phyloP scores from a whole-genome alignment of 305 asterid genomes.

The Solanum chacoense region DNA sequence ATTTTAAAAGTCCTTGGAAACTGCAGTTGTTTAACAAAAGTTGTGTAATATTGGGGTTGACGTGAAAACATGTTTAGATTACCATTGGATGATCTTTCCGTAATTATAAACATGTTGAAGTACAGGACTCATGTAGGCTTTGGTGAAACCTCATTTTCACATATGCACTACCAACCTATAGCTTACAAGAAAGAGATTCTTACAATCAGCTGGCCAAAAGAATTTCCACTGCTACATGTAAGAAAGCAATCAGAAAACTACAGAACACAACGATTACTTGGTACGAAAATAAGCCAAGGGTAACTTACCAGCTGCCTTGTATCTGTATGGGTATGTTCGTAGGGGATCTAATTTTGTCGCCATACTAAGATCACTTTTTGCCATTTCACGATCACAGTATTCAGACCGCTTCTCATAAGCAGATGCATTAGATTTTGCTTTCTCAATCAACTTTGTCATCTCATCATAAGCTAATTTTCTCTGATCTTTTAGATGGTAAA shows the following conservation, averaged over 20 bases:
- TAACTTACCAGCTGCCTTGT: slow-evolving; percentile 75
- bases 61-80: background rate
- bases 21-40: background rate
- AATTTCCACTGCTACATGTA: background rate
- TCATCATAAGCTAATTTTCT: slow-evolving; percentile 82
- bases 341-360: slow-evolving; percentile 75
- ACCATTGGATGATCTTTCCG: background rate
- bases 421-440: slow-evolving; percentile 74
- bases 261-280: background rate
- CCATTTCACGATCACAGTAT: slow-evolving; percentile 86
- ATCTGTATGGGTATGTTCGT: slow-evolving; percentile 84
- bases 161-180: background rate
- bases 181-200: background rate
- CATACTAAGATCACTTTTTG: slow-evolving; percentile 65
- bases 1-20: background rate
- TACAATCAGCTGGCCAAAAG: background rate
- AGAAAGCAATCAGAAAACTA: background rate
- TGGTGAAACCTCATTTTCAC: background rate
- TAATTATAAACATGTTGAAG: background rate
- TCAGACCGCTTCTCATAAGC: slow-evolving; percentile 89
- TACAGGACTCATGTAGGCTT: background rate
- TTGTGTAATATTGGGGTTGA: background rate
- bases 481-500: slow-evolving; percentile 67
- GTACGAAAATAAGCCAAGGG: background rate
- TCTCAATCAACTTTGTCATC: slow-evolving; percentile 86